These are phyloP conservation scores for Plasmodium gonderi DNA, from an alignment of 169 alveolate species.

Conservation along the genomic window DNA sequence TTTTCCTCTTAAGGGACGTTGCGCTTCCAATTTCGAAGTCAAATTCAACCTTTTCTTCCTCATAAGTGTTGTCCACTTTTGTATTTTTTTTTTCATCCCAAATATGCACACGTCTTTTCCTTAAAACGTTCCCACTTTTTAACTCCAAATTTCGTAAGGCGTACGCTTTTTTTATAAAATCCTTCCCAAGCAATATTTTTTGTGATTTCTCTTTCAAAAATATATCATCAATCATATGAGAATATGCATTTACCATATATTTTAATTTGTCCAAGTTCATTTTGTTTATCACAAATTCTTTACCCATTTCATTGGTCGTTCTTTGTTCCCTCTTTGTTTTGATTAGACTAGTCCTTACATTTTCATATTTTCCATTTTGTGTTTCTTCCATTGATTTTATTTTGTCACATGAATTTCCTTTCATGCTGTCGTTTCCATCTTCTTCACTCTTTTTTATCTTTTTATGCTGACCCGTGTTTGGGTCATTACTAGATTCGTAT, in stretches of 20 bases:
- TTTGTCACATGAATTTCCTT: background rate
- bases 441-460: constrained; percentile 4
- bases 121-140: background rate
- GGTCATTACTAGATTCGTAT: background rate
- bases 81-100: background rate
- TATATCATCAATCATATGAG: constrained; percentile 9
- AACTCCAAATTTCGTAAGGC: background rate
- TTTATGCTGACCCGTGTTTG: background rate
- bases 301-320: background rate
- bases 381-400: background rate
- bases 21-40: too few relatives aligned
- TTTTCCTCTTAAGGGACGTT: too few relatives aligned
- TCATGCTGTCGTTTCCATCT: background rate
- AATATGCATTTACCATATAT: constrained; percentile 33
- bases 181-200: constrained; percentile 1
- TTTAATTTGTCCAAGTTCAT: constrained; percentile 12
- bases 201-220: constrained; percentile 8
- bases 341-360: background rate
- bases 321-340: too few relatives aligned
- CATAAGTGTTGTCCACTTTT: background rate
- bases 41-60: too few relatives aligned
- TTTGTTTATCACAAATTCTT: background rate
- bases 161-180: constrained; percentile 14
- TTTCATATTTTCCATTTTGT: background rate
- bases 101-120: background rate